These are phyloP conservation scores for Teunomyces gatunensis DNA, from an alignment of 805 yeast genomes.

Conservation along the genomic window DNA sequence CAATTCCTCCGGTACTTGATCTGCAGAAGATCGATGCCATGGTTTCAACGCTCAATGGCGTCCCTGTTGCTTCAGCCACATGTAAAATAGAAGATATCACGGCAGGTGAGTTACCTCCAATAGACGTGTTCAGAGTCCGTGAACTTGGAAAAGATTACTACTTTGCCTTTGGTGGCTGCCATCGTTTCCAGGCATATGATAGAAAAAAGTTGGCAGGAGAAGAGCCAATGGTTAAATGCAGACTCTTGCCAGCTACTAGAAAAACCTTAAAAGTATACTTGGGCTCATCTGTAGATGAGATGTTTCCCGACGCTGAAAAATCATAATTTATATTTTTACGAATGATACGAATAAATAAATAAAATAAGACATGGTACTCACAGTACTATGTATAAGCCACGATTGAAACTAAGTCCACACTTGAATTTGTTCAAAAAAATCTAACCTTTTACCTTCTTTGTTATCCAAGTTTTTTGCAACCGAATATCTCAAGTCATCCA, in stretches of 20 bases:
- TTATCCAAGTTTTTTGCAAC: constrained; percentile 42
- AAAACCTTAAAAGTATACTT: constrained; percentile 64
- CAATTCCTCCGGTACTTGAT: constrained; percentile 84
- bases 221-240: constrained; percentile 58
- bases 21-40: constrained; percentile 71
- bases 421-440: constrained; percentile 73
- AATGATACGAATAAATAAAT: background rate
- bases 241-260: constrained; percentile 72
- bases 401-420: constrained; percentile 48
- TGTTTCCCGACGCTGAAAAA: constrained; percentile 25
- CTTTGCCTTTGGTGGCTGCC: constrained; percentile 91
- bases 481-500: constrained; percentile 51
- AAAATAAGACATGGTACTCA: background rate
- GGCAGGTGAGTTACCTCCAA: constrained; percentile 74
- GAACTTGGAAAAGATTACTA: constrained; percentile 61
- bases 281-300: constrained; percentile 63
- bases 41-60: constrained; percentile 67
- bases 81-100: constrained; percentile 49
- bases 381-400: too few species aligned
- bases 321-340: background rate
- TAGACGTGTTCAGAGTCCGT: constrained; percentile 70
- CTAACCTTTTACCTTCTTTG: constrained; percentile 47
- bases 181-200: constrained; percentile 84
- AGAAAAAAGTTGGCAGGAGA: constrained; percentile 29
- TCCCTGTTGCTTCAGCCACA: constrained; percentile 62